phyloP scores from a whole-genome alignment of 176 grass and related monocot genomes.

The Ensete ventricosum region DNA sequence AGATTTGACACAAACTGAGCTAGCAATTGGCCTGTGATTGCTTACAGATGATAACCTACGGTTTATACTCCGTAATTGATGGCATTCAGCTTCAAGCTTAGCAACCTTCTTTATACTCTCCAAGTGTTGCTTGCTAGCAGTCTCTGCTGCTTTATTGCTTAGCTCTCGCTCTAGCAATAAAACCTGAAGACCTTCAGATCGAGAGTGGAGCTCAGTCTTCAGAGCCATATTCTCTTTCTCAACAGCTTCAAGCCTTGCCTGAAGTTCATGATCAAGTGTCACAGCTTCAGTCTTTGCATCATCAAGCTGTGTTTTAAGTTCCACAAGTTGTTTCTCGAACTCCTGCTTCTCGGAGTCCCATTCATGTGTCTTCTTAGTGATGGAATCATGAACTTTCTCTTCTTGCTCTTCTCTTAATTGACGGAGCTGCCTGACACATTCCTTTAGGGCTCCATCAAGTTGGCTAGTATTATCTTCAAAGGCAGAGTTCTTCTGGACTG shows the following conservation, averaged over 20 bases:
- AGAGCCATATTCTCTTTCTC: constrained; percentile 67
- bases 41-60: constrained; percentile 29
- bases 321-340: constrained; percentile 38
- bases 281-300: constrained; percentile 29
- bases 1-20: constrained; percentile 48
- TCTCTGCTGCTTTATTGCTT: constrained; percentile 81
- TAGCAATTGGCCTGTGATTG: constrained; percentile 32
- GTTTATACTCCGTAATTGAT: constrained; percentile 41
- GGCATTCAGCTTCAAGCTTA: constrained; percentile 79
- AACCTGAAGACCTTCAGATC: constrained; percentile 48
- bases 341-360: constrained; percentile 42
- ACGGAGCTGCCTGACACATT: constrained; percentile 88
- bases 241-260: constrained; percentile 38
- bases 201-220: constrained; percentile 32
- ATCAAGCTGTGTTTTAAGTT: constrained; percentile 51
- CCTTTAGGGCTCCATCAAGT: constrained; percentile 81
- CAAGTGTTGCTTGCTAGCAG: constrained; percentile 84
- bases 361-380: constrained; percentile 40
- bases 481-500: constrained; percentile 52
- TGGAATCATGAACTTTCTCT: constrained; percentile 50
- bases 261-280: constrained; percentile 29
- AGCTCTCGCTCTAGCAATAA: constrained; percentile 69
- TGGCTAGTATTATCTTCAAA: constrained; percentile 64
- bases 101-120: constrained; percentile 78
- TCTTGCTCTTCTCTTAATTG: constrained; percentile 72